These are phyloP conservation scores for Kurtzmaniella cleridarum DNA, from an alignment of 805 yeast species.

Conservation along the genomic window DNA sequence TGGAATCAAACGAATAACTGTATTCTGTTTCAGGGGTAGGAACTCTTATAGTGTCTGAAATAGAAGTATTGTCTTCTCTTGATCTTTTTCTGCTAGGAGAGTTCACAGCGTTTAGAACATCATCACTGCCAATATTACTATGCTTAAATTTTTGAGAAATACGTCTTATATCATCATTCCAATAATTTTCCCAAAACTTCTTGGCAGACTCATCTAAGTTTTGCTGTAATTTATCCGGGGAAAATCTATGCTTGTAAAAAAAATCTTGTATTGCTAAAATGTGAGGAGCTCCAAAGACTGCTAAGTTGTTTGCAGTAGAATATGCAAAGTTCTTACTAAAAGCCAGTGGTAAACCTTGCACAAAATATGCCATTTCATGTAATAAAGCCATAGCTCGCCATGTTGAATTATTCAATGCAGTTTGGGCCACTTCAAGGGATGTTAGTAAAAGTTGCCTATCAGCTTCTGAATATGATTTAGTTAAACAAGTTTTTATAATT, in stretches of 20 bases:
- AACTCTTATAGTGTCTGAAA: constrained; percentile 1
- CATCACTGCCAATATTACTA: constrained; percentile 10
- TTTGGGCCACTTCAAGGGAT: constrained; percentile 41
- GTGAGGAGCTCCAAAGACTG: constrained; percentile 60
- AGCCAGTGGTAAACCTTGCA: constrained; percentile 38
- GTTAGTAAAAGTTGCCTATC: constrained; percentile 41
- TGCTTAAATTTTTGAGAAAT: constrained; percentile 29
- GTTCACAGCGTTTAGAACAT: constrained; percentile 14
- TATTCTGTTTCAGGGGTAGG: constrained; percentile 2
- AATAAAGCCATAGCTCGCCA: constrained; percentile 56
- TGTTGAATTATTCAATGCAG: constrained; percentile 45
- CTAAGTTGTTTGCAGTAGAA: constrained; percentile 16
- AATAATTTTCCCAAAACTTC: constrained; percentile 50
- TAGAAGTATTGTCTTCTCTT: constrained; percentile 1
- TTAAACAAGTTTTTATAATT: constrained; percentile 43
- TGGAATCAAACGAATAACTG: constrained; percentile 10
- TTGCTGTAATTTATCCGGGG: constrained; percentile 19
- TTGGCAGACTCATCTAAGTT: constrained; percentile 30
- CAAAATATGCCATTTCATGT: constrained; percentile 63
- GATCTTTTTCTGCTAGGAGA: constrained; percentile 12
- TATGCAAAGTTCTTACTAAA: constrained; percentile 39
- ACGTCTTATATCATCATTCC: constrained; percentile 39
- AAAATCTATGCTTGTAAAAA: constrained; percentile 48
- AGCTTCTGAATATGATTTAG: constrained; percentile 28
- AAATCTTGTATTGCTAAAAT: constrained; percentile 45